phyloP scores from a whole-genome alignment of 257 asterid species.

The Rehmannia glutinosa region DNA sequence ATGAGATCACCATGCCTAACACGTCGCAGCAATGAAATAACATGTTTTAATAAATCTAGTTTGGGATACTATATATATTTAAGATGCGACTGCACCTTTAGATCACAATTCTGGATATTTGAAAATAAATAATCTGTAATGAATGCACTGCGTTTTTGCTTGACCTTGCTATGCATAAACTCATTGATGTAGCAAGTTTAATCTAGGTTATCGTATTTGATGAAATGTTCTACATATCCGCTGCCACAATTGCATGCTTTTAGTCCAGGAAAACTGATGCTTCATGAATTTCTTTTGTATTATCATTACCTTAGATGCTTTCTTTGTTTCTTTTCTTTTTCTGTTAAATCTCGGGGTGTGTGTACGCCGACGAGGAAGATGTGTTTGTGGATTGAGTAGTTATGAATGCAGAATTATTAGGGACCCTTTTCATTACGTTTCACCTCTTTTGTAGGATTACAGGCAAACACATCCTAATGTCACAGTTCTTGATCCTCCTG shows the following conservation, averaged over 20 bases:
- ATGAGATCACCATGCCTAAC: background rate
- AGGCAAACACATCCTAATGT: conserved; percentile 85
- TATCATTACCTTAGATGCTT: background rate
- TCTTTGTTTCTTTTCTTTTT: background rate
- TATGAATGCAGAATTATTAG: background rate
- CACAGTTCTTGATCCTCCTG: conserved; percentile 96
- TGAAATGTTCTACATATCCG: background rate
- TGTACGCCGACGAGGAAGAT: too few relatives aligned
- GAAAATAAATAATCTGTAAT: background rate
- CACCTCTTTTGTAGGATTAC: conserved; percentile 58
- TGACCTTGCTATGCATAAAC: background rate
- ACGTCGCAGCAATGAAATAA: background rate
- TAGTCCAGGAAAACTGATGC: background rate
- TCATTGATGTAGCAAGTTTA: background rate
- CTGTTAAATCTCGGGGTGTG: background rate
- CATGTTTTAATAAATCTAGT: background rate
- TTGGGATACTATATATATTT: background rate
- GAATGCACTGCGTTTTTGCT: background rate
- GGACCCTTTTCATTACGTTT: background rate
- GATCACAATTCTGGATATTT: background rate
- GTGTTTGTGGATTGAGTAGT: background rate
- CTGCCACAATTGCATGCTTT: background rate
- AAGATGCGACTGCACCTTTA: background rate
- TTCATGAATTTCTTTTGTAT: background rate
- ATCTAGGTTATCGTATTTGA: background rate